Base-by-base conservation (phyloP, 2,329 filamentous ascomycete species). In the Zasmidium cellare region DNA sequence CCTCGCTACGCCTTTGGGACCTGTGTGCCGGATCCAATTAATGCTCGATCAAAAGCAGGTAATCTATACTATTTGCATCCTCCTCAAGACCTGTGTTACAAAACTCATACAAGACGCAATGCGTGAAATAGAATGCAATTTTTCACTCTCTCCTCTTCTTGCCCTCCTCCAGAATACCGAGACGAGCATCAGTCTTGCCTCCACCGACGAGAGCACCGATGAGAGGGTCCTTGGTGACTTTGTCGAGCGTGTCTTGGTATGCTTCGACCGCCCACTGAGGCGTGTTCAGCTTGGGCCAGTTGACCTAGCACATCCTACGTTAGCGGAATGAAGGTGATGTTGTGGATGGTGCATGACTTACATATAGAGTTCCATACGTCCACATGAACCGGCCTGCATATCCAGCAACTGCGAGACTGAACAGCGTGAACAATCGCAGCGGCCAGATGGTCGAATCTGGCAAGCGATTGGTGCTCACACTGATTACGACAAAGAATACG, bases 221-320 rank as follows among this genome's bases (percentile, higher is more conserved):
- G 18, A 99, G 74, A 58, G 87, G 84, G 71, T 96, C 91, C 71
- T 94, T 92, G 64, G 87, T 83, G 12, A 92, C 92, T 71, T 91
- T 90, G 65, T 83, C 82, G 65, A 96, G 85, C 53, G 93, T 90
- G 67, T 97, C 92, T 68, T 91, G 87, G 75, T 92, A 96, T 41
- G 91, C 91, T 69, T 99, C 94, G 6, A 86, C 84, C 2, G 91
- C 92, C 76, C 89, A 96, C 2, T 90, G 86, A 16, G 91, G 87
- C 11, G 92, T 92, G 74, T 96, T 96, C 49, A 99, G 84, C 72
- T 96, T 97, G 9, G 94, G 94, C 94, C 96, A 99, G 77, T 97
- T 97, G 66, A 97, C 92, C 92, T 96, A 46, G 52, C 47, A 49
- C 7, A 45, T 22, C 69, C 68, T 53, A 41, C 5, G 25, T 28